These are phyloP conservation scores for Parasitella parasitica DNA, from an alignment of 371 early-diverging fungal genomes.

Conservation along the genomic window DNA sequence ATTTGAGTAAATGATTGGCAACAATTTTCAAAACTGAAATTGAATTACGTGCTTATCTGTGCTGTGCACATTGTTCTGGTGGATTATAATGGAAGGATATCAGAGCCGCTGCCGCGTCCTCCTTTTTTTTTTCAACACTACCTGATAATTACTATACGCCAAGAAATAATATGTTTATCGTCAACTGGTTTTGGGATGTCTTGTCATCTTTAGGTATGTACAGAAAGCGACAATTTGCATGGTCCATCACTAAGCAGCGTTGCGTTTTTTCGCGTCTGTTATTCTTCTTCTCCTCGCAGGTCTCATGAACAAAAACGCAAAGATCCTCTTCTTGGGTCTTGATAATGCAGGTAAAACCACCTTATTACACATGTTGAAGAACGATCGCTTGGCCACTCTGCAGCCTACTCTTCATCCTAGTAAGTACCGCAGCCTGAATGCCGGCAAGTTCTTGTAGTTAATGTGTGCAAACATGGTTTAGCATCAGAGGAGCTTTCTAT, in stretches of 20 bases:
- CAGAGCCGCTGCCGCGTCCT: not conserved
- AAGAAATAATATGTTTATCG: slow-evolving; percentile 14
- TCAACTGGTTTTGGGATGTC: slow-evolving; percentile 24
- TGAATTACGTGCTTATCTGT: not conserved
- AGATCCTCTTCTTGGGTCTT: slow-evolving; percentile 98
- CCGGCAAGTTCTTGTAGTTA: not conserved
- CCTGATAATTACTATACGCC: not conserved
- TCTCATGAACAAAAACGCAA: slow-evolving; percentile 97
- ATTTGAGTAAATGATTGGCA: too few species aligned
- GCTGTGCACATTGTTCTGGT: not conserved
- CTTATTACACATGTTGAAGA: slow-evolving; percentile 98
- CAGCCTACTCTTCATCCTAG: slow-evolving; percentile 99
- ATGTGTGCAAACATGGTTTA: slow-evolving; percentile 29
- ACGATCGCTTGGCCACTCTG: slow-evolving; percentile 93
- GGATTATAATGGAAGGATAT: not conserved
- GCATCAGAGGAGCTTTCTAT: slow-evolving; percentile 97
- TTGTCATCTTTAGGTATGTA: slow-evolving; percentile 19
- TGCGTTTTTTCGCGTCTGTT: not conserved
- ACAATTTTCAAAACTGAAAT: not conserved
- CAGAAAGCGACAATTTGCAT: not conserved
- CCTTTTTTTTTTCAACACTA: not conserved
- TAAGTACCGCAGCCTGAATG: slow-evolving; percentile 44
- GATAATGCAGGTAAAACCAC: slow-evolving; percentile 99
- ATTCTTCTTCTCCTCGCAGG: slow-evolving; percentile 52
- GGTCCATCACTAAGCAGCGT: not conserved